Percentiles rank a stretch among this genome's conserved stretches.
Evolutionary conservation across 2,329 filamentous ascomycete species (phyloP).

Genomic region (Parastagonospora avenae): DNA sequence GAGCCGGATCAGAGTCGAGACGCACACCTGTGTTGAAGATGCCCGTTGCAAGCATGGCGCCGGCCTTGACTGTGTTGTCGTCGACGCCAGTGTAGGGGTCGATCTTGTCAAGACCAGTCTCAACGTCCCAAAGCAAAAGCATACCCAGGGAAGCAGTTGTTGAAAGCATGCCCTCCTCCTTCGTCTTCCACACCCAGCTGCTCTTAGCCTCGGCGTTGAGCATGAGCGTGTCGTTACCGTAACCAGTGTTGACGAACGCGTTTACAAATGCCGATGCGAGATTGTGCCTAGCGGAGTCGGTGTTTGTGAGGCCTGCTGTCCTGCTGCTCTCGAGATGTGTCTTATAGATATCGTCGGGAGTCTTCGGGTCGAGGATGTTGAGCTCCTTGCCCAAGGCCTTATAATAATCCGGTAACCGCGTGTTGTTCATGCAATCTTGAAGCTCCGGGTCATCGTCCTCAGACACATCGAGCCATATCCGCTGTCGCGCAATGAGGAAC

Average conservation of each 20-base stretch:
- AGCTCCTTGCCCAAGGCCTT: slow-evolving; percentile 92
- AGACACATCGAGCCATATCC: slow-evolving; percentile 78
- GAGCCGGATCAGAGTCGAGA: slow-evolving; percentile 85
- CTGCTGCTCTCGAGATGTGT: slow-evolving; percentile 95
- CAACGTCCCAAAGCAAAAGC: slow-evolving; percentile 90
- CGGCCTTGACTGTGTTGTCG: slow-evolving; percentile 86
- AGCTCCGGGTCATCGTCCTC: slow-evolving; percentile 76
- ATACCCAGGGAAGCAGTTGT: slow-evolving; percentile 93
- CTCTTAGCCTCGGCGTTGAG: slow-evolving; percentile 80
- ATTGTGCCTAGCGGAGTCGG: slow-evolving; percentile 95
- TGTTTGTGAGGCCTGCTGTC: slow-evolving; percentile 89
- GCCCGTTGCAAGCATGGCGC: slow-evolving; percentile 89
- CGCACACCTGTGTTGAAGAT: slow-evolving; percentile 94
- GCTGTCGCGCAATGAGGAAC: slow-evolving; percentile 89
- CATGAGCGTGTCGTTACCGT: slow-evolving; percentile 97
- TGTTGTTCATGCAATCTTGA: slow-evolving; percentile 83
- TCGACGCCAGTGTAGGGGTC: slow-evolving; percentile 89
- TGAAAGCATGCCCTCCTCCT: slow-evolving; percentile 96
- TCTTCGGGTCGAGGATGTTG: slow-evolving; percentile 95
- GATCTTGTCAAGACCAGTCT: slow-evolving; percentile 88
- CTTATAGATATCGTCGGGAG: slow-evolving; percentile 99
- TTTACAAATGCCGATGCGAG: slow-evolving; percentile 96
- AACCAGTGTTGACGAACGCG: slow-evolving; percentile 94
- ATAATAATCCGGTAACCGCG: slow-evolving; percentile 87
- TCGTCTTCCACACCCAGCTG: slow-evolving; percentile 99